Percentiles rank a stretch among this genome's conserved stretches.
Evolutionary conservation across 129 eudicot species (phyloP).

Genomic region (Chrysanthemum makinoi): DNA sequence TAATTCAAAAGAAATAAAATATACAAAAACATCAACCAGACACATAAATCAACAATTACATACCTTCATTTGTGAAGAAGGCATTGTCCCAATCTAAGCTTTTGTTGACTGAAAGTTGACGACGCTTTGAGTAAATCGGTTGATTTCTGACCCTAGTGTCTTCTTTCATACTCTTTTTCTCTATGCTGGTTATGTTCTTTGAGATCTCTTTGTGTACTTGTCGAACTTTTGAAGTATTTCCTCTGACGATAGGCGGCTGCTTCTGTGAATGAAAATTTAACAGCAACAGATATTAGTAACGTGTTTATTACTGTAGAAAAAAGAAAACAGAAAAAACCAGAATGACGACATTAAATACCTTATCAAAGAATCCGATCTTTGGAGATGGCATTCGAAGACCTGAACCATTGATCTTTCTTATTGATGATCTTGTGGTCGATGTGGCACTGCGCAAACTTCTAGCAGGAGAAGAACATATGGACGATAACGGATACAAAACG

Average conservation of each 20-base stretch:
- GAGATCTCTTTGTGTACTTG: neutral
- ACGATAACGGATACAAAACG: constrained; percentile 2
- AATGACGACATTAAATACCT: neutral
- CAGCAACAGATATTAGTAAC: neutral
- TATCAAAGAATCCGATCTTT: neutral
- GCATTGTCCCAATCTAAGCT: neutral
- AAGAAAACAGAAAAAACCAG: neutral
- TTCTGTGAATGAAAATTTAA: neutral
- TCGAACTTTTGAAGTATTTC: neutral
- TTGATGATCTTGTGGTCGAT: neutral
- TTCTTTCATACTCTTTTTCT: neutral
- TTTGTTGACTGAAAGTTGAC: neutral
- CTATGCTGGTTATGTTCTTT: neutral
- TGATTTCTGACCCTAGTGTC: neutral
- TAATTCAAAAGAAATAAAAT: too few relatives aligned
- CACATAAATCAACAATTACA: too few relatives aligned
- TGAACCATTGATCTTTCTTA: neutral
- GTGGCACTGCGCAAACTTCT: neutral
- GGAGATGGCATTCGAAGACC: constrained; percentile 3
- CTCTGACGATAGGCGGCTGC: neutral
- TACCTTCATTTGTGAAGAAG: too few relatives aligned
- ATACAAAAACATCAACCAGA: too few relatives aligned
- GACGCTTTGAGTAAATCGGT: neutral
- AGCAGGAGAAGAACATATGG: neutral
- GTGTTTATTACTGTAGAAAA: too few relatives aligned